Evolutionary conservation across 257 asterid genomes (phyloP).

Genomic region (Dorcoceras hygrometricum): DNA sequence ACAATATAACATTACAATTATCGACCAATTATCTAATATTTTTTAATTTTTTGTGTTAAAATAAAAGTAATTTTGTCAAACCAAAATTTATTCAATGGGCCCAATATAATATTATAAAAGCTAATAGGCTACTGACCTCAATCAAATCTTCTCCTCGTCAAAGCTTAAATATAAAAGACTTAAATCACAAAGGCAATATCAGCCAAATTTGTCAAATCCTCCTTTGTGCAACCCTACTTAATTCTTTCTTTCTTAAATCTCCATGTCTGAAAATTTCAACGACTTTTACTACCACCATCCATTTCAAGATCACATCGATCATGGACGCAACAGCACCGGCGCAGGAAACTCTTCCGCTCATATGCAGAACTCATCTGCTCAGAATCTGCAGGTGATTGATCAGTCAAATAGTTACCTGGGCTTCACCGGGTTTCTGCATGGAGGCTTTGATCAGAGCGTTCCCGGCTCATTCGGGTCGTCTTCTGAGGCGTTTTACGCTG

Average conservation of each 20-base stretch:
- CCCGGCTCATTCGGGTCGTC: constrained; percentile 36
- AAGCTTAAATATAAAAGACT: constrained; percentile 54
- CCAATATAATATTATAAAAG: not conserved
- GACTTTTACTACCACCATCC: constrained; percentile 55
- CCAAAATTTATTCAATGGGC: not conserved
- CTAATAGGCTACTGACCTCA: constrained; percentile 29
- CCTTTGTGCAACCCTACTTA: constrained; percentile 15
- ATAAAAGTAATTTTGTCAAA: not conserved
- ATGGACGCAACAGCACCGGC: constrained; percentile 10
- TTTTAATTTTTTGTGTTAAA: no score
- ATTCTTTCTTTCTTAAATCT: not conserved
- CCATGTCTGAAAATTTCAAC: constrained; percentile 66
- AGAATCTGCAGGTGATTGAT: constrained; percentile 43
- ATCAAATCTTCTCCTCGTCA: constrained; percentile 58
- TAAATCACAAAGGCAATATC: constrained; percentile 24
- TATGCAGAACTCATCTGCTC: constrained; percentile 28
- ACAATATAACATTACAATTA: no score
- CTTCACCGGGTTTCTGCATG: constrained; percentile 44
- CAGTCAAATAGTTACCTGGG: constrained; percentile 34
- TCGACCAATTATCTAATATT: no score
- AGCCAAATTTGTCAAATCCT: constrained; percentile 45
- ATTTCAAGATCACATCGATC: constrained; percentile 34
- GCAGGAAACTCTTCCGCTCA: constrained; percentile 24
- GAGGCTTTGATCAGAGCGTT: constrained; percentile 33
- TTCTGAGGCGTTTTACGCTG: constrained; percentile 24